A percentile compares a stretch with the other conserved stretches of the same genome.
These are phyloP conservation scores for Aegilops longissima DNA, from an alignment of 176 grass and related monocot species.

Conservation along the genomic window DNA sequence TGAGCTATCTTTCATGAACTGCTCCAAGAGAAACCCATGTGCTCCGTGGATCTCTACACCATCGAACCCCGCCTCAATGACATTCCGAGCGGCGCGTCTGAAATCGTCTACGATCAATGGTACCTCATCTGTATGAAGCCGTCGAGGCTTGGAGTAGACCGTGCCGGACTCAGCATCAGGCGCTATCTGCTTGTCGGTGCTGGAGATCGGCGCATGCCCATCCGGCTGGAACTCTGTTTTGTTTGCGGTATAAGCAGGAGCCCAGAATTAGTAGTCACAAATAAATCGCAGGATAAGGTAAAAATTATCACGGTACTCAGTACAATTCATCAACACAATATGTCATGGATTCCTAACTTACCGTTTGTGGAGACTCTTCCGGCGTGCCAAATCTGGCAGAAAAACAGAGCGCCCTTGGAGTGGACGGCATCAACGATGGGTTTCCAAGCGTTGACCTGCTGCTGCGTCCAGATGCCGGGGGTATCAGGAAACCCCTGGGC, in stretches of 20 bases:
- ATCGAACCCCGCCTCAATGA: slow-evolving; percentile 27
- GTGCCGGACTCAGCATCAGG: not conserved
- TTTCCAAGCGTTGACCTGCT: slow-evolving; percentile 49
- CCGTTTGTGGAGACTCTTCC: slow-evolving; percentile 22
- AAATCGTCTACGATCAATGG: slow-evolving; percentile 1
- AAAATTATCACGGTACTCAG: no score
- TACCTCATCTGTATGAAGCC: not conserved
- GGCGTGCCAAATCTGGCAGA: slow-evolving; percentile 45
- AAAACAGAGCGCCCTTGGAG: slow-evolving; percentile 32
- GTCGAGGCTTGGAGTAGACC: not conserved
- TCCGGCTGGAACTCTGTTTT: not conserved
- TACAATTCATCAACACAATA: not conserved
- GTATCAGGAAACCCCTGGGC: slow-evolving; percentile 35
- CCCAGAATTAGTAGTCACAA: not conserved
- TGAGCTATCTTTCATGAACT: slow-evolving; percentile 38
- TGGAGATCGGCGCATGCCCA: slow-evolving; percentile 14
- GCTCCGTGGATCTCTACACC: slow-evolving; percentile 42
- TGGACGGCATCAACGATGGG: slow-evolving; percentile 61
- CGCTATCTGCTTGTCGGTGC: slow-evolving; percentile 3
- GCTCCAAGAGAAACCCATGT: slow-evolving; percentile 26
- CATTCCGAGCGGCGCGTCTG: not conserved
- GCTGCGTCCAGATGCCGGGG: slow-evolving; percentile 26
- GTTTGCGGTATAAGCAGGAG: not conserved
- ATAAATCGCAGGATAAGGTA: not conserved
- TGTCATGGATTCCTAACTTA: not conserved